These are phyloP conservation scores for Pythium scleroteichum DNA, from an alignment of 352 stramenopile genomes.

Conservation along the genomic window DNA sequence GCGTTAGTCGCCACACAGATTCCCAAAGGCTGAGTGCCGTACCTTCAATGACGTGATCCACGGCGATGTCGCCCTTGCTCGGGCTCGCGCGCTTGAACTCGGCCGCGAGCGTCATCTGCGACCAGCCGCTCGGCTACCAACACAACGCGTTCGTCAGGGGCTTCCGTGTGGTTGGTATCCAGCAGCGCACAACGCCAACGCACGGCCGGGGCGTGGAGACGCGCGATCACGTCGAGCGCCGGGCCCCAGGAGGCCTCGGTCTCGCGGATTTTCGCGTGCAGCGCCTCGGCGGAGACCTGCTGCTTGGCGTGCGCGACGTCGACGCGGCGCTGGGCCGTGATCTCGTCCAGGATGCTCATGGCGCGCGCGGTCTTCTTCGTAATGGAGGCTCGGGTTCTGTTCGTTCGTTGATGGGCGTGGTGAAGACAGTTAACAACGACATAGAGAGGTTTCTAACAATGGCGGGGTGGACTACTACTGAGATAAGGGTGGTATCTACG, in stretches of 20 bases:
- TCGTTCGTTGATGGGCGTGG: too few relatives aligned
- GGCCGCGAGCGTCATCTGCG: conserved; percentile 91
- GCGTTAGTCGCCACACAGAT: too few relatives aligned
- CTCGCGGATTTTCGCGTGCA: conserved; percentile 72
- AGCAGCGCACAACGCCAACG: conserved; percentile 25
- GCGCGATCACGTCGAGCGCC: conserved; percentile 85
- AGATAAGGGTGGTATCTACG: not conserved
- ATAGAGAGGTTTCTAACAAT: not conserved
- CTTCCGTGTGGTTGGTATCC: too few relatives aligned
- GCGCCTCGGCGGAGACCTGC: conserved; percentile 37
- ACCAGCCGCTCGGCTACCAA: conserved; percentile 54
- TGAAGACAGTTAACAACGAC: not conserved
- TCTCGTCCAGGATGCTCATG: conserved; percentile 81
- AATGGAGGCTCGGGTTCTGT: not conserved
- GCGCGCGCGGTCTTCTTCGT: not conserved
- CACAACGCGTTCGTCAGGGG: not conserved
- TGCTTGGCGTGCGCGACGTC: conserved; percentile 69
- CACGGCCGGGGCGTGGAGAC: conserved; percentile 80
- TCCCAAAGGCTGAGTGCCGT: too few relatives aligned
- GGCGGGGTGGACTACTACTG: not conserved
- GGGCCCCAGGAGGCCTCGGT: conserved; percentile 83
- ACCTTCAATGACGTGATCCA: conserved; percentile 67
- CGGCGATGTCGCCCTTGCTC: conserved; percentile 96
- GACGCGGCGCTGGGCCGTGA: conserved; percentile 67
- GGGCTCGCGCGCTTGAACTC: conserved; percentile 99